Evolutionary conservation across 371 early-diverging fungal species (phyloP), one percentile per base, ranked within the genome.

Genomic region (Mucor irregularis): DNA sequence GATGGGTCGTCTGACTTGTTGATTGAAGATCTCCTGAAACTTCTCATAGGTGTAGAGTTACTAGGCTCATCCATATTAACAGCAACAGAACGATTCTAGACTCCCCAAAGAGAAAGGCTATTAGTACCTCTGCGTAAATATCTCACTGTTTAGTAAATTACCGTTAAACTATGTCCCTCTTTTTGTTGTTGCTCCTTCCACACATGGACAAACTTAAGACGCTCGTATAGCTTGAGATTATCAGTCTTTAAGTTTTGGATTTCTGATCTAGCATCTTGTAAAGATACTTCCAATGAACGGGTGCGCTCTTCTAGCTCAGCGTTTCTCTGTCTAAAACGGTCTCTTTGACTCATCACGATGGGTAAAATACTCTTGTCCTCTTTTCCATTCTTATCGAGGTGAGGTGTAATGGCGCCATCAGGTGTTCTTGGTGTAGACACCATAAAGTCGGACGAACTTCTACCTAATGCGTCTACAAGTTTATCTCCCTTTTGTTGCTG

Each of bases 261-360:
- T 53, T 90, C 84, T n/a, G 75, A 69, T 42, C 77, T 80, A 35
- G 91, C 61, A 42, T 90, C 91, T n/a, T 81, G 67, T 14, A 88
- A 68, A n/a, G 74, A 65, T 22, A 78, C 68, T n/a, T 80, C 77
- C 16, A 86, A 73, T 14, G 66, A 64, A 13, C 83, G 81, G 7
- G 83, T 59, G 51, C 88, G 83, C 42, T 90, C 90, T 53, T 94
- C 95, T 19, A 94, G 74, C 56, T 94, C 94, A 5, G 80, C 71
- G 61, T 89, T 92, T 19, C 92, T 78, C 50, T 91, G 90, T 37
- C 92, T 73, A 76, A 93, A 95, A 16, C 96, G 77, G 66, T 96
- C 94, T 16, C 96, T 81, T 62, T 96, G 96, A 21, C 86, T 82
- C 9, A 93, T 91, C 14, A 96, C 82, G 51, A 96, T 93, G 4